Percentiles rank a stretch among this genome's conserved stretches.
Conservation (phyloP, 2,329 filamentous ascomycete genomes). For the Trichoderma endophyticum region DNA sequence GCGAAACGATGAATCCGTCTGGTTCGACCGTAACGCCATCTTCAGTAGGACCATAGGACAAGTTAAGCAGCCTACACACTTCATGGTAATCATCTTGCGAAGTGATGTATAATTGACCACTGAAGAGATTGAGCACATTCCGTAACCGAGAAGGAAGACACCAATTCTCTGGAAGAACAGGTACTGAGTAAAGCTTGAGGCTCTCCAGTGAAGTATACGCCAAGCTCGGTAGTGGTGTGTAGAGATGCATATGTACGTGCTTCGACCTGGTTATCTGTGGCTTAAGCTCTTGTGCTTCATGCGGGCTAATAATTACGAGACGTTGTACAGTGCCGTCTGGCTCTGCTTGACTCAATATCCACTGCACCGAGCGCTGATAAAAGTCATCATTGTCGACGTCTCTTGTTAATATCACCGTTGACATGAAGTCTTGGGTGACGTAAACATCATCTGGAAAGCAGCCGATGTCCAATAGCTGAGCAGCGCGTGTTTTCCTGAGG, state of each 20-base stretch:
- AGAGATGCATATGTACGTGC: constrained; percentile 47
- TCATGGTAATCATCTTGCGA: neutral
- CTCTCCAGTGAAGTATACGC: neutral
- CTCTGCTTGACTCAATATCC: constrained; percentile 23
- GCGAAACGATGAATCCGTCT: neutral
- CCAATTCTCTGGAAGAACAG: neutral
- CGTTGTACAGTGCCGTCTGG: neutral
- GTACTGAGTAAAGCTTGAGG: neutral
- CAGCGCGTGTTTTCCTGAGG: constrained; percentile 23
- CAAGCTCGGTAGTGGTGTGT: constrained; percentile 40
- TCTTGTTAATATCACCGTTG: neutral
- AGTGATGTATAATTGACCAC: neutral
- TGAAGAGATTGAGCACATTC: neutral
- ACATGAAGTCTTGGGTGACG: constrained; percentile 16
- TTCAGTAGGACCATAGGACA: neutral
- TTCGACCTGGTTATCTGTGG: constrained; percentile 21
- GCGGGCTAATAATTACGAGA: constrained; percentile 19
- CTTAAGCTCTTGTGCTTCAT: constrained; percentile 54
- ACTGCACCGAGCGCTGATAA: constrained; percentile 27
- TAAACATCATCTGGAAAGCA: constrained; percentile 19
- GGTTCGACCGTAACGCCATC: neutral
- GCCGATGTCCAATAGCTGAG: constrained; percentile 1
- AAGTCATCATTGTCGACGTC: constrained; percentile 17
- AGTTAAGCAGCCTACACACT: neutral
- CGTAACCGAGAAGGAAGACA: neutral